Evolutionary conservation across 2,329 filamentous ascomycete species (phyloP).

Genomic region (Paramyrothecium sp.): DNA sequence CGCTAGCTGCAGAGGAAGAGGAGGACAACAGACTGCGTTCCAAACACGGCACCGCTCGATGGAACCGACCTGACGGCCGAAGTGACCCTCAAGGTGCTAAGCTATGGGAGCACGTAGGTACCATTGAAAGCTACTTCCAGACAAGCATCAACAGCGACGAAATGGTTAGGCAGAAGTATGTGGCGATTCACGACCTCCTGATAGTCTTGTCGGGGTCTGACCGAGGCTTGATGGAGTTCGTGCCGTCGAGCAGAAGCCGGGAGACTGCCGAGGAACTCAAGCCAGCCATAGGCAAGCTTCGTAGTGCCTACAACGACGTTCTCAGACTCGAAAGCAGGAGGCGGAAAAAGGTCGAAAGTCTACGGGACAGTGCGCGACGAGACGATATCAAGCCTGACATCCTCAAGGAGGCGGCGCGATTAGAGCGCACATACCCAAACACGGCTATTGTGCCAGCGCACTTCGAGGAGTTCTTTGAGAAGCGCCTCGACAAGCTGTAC

Average conservation of each 20-base stretch:
- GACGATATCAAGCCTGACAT: constrained; percentile 91
- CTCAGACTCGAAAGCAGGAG: constrained; percentile 78
- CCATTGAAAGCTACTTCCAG: constrained; percentile 86
- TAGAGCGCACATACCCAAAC: constrained; percentile 84
- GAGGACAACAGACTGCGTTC: constrained; percentile 76
- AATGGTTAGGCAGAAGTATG: constrained; percentile 74
- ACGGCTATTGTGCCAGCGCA: constrained; percentile 83
- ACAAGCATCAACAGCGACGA: constrained; percentile 55
- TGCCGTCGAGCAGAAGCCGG: constrained; percentile 79
- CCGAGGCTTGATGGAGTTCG: constrained; percentile 79
- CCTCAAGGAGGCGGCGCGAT: constrained; percentile 74
- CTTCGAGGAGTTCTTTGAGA: constrained; percentile 89
- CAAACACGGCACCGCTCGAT: constrained; percentile 85
- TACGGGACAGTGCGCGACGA: constrained; percentile 75
- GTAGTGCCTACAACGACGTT: constrained; percentile 81
- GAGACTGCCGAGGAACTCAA: constrained; percentile 80
- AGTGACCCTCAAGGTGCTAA: constrained; percentile 65
- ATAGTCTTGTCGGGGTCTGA: constrained; percentile 76
- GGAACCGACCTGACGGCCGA: constrained; percentile 69
- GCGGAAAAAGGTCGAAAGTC: constrained; percentile 72
- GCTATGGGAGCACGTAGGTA: constrained; percentile 70
- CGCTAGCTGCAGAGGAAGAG: constrained; percentile 75
- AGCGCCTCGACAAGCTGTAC: constrained; percentile 72
- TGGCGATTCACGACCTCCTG: constrained; percentile 71
- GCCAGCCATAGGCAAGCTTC: constrained; percentile 71